Evolutionary conservation across 2,329 filamentous ascomycete genomes (phyloP).

Genomic region (Colletotrichum cuscutae): DNA sequence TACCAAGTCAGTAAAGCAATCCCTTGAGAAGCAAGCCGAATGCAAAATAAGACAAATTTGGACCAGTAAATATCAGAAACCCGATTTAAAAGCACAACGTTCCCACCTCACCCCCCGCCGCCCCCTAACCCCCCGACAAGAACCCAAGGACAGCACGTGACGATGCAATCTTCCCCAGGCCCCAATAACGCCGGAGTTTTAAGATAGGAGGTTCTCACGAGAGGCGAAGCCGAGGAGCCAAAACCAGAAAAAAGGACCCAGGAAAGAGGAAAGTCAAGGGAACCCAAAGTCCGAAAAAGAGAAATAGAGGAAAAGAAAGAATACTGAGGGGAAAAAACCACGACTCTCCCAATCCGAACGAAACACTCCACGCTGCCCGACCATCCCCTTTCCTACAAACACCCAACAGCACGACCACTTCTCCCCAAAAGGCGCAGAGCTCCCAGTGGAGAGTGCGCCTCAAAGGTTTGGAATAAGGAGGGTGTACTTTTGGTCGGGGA

Average conservation of each 20-base stretch:
- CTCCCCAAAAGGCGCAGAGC: neutral
- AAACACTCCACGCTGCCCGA: neutral
- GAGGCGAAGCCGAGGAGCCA: constrained; percentile 33
- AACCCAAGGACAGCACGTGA: constrained; percentile 43
- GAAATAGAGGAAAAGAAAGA: neutral
- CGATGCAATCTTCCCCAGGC: constrained; percentile 41
- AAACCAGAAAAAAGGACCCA: neutral
- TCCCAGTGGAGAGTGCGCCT: constrained; percentile 21
- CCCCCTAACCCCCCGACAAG: constrained; percentile 25
- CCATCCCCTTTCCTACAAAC: neutral
- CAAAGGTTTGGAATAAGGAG: neutral
- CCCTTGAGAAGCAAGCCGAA: neutral
- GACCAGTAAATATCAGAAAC: constrained; percentile 52
- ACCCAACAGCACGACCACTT: neutral
- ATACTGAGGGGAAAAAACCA: neutral
- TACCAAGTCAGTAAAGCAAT: constrained; percentile 10
- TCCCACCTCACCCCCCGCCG: constrained; percentile 46
- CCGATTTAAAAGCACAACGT: constrained; percentile 57
- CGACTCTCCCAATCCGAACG: neutral
- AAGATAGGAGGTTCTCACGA: constrained; percentile 13
- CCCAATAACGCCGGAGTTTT: constrained; percentile 15
- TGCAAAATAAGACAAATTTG: neutral
- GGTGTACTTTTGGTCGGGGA: neutral
- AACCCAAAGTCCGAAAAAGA: neutral
- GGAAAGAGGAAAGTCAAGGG: neutral